Base-by-base conservation (phyloP, 2,329 filamentous ascomycete species). In the Leptographium flavum region DNA sequence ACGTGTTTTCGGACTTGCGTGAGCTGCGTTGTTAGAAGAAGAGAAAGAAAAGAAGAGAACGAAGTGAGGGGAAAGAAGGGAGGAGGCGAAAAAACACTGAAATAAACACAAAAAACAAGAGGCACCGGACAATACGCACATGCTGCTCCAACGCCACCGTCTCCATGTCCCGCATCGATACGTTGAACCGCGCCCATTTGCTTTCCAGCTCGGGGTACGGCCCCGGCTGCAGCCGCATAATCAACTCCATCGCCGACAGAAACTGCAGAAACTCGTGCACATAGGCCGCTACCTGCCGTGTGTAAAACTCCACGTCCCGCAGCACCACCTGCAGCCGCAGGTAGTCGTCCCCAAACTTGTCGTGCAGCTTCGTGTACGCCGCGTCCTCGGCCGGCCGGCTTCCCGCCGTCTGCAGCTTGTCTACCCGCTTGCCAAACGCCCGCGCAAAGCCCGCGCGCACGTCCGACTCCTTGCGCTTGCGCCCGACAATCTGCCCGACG, bases 251-350 rank as follows among this genome's bases (percentile, higher is more conserved):
- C 1, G 84, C 85, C 3, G 79, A 77, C 27, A 90, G 74, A 52
- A 90, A 83, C 49, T 85, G 80, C 41, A 87, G 74, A 55, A 94
- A 87, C 52, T 85, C 81, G 47, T 83, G 76, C 42, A 94, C 81
- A 51, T 85, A 87, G n/a, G 74, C 75, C 9, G 83, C 77, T 4
- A 86, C 78, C 46, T 88, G 81, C n/a, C 82, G 76, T 5, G 87
- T 81, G 60, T 96, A 96, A 55, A 81, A 87, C 57, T 95, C 87
- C n/a, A 94, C 83, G 59, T 96, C 92, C 47, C 88, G 79, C 56
- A 93, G 79, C 36, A 95, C 86, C 33, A 98, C 83, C 58, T 96
- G 90, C 25, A 96, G 67, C 49, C 90, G 83, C 50, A 95, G 81
- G 61, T 87, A 95, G 59, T 95, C 88, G 50, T 94, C 87, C 28